phyloP scores from a whole-genome alignment of 768 basidiomycete genomes.

The Phallus indusiatus region DNA sequence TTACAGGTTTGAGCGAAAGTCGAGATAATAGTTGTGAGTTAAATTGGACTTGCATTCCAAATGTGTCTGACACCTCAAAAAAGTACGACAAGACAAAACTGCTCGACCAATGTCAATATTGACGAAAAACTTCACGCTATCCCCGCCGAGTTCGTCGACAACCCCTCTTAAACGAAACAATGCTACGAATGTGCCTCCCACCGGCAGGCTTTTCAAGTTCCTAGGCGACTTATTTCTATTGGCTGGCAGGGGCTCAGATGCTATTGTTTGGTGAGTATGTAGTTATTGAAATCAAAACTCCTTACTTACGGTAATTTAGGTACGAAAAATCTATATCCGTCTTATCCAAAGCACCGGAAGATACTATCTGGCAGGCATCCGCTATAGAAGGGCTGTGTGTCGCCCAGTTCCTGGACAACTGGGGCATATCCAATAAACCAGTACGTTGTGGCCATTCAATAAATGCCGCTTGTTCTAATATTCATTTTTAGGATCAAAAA shows the following conservation, averaged over 20 bases:
- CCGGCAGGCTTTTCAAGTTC: conserved; percentile 80
- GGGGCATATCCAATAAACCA: conserved; percentile 41
- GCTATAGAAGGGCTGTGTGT: conserved; percentile 81
- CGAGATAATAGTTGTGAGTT: not conserved
- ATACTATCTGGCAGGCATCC: conserved; percentile 83
- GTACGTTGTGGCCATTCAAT: conserved; percentile 6
- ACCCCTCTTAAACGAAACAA: conserved; percentile 50
- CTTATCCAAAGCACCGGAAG: conserved; percentile 58
- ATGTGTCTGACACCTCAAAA: not conserved
- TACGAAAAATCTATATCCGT: conserved; percentile 77
- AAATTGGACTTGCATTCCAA: not conserved
- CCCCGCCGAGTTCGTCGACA: conserved; percentile 25
- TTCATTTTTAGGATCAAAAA: conserved; percentile 36
- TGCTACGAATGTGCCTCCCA: conserved; percentile 57
- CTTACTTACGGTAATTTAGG: conserved; percentile 30
- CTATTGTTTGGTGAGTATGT: conserved; percentile 56
- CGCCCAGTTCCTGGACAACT: conserved; percentile 71
- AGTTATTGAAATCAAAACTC: not conserved
- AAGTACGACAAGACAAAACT: conserved; percentile 12
- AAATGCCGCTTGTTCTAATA: conserved; percentile 36
- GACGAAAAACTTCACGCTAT: conserved; percentile 44
- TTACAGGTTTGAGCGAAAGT: conserved; percentile 16
- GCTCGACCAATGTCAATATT: conserved; percentile 13
- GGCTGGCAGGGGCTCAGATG: conserved; percentile 78
- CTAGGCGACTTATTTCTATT: conserved; percentile 84